A percentile compares a stretch with the other conserved stretches of the same genome.
phyloP scores from a whole-genome alignment of 1,139 yeast species.

The Magnusiomyces suaveolens region DNA sequence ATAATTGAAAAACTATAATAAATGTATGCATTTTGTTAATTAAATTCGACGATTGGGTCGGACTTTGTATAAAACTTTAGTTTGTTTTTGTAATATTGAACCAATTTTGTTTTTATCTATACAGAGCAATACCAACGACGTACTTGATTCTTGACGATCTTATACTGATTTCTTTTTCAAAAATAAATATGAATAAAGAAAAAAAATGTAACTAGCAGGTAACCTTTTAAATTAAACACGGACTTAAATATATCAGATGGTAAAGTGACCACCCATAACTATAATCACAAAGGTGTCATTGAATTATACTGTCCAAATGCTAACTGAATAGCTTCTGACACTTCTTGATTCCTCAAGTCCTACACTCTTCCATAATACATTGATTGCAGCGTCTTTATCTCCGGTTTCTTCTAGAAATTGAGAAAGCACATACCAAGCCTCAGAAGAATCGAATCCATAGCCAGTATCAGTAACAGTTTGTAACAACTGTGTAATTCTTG shows the following conservation, averaged over 20 bases:
- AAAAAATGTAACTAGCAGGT: no score
- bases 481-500: slow-evolving; percentile 53
- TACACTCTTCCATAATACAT: slow-evolving; percentile 56
- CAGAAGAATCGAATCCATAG: slow-evolving; percentile 51
- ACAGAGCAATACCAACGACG: no score
- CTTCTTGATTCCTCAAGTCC: slow-evolving; percentile 60
- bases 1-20: neutral
- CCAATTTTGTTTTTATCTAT: no score
- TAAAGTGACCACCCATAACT: no score
- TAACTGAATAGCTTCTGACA: slow-evolving; percentile 37
- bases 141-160: no score
- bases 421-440: slow-evolving; percentile 66
- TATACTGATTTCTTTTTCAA: no score
- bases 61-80: no score
- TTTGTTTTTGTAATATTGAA: no score
- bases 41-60: neutral
- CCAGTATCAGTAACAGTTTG: slow-evolving; percentile 47
- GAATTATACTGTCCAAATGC: neutral
- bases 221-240: no score
- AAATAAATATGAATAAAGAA: no score
- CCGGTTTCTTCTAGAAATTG: slow-evolving; percentile 53
- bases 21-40: neutral
- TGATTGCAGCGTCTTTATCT: slow-evolving; percentile 44
- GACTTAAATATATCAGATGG: neutral
- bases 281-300: neutral